Evolutionary conservation across 75 land plant species (phyloP).

Genomic region (Pinus albicaulis): DNA sequence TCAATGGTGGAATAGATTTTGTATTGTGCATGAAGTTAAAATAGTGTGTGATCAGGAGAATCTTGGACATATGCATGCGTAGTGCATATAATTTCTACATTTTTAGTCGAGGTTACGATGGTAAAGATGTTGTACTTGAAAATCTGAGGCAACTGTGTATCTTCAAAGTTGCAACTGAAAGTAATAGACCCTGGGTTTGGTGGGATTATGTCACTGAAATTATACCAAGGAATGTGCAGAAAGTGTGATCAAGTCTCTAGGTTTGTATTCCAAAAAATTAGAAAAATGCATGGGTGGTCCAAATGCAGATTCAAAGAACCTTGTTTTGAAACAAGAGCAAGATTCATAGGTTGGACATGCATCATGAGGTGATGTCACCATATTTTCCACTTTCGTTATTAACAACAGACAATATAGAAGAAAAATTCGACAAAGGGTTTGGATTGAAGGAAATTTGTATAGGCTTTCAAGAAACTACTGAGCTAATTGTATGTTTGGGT

Average conservation of each 20-base stretch:
- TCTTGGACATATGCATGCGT: no score
- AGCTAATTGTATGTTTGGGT: constrained; percentile 86
- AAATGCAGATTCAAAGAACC: constrained; percentile 65
- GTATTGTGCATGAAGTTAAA: no score
- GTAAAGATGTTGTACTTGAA: constrained; percentile 85
- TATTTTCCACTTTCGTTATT: constrained; percentile 88
- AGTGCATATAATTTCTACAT: no score
- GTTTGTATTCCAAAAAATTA: no score
- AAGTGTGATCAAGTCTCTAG: no score
- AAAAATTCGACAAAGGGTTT: constrained; percentile 89
- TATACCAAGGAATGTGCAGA: no score
- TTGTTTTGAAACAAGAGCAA: constrained; percentile 75
- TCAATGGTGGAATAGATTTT: no score
- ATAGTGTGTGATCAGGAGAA: no score
- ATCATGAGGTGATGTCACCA: constrained; percentile 93
- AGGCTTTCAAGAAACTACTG: constrained; percentile 98
- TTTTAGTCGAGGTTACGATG: constrained; percentile 80
- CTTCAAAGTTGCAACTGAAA: constrained; percentile 72
- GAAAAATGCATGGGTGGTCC: constrained; percentile 94
- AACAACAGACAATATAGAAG: constrained; percentile 95
- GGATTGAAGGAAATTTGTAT: constrained; percentile 94
- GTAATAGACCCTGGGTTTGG: constrained; percentile 62
- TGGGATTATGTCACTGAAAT: no score
- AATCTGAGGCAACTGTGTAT: constrained; percentile 84
- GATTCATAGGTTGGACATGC: constrained; percentile 93